Base-by-base conservation (phyloP, 2,329 filamentous ascomycete species). In the Curvularia spicifera region DNA sequence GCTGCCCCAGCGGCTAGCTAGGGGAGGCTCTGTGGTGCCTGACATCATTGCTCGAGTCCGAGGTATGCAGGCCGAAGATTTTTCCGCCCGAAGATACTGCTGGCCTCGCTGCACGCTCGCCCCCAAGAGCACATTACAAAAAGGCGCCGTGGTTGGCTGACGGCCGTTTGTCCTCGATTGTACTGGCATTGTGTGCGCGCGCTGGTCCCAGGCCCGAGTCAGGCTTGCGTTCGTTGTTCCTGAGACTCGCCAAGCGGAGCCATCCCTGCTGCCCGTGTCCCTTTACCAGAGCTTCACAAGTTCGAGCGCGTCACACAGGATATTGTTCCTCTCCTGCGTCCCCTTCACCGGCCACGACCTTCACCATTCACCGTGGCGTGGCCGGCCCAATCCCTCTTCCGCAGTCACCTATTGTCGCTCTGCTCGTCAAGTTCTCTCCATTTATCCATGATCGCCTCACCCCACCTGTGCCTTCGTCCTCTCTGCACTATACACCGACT, bases 31-130 rank as follows among this genome's bases (percentile, higher is more conserved):
- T 61, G 59, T 63, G 65, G 63, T 53, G 64, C 64, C 52, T 71
- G 70, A 72, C 70, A 70, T 71, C 69, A 71, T 67, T 58, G 63
- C 55, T 51, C 61, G 56, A 59, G 13, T 57, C 68, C 68, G 63
- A 67, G 67, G 68, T 71, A 61, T 60, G 64, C 64, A 51, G 50
- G 57, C 50, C 33, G 33, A 37, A 37, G 33, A 37, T 37, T 37
- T 37, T 37, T 37, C 33, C 33, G 33, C 15, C 57, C 57, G 47
- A 61, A 65, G 59, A 60, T 47, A 59, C 56, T 59, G 54, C 57
- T 46, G 33, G 33, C 15, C 13, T n/a, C 13, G 13, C 15, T n/a
- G 33, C 6, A 10, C 1, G 33, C 33, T 37, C 13, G 33, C 15
- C 33, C 33, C 29, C n/a, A 33, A 52, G 35, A 13, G 18, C 45